Conservation (phyloP, 306 rosid genomes). For the Amphicarpaea edgeworthii region DNA sequence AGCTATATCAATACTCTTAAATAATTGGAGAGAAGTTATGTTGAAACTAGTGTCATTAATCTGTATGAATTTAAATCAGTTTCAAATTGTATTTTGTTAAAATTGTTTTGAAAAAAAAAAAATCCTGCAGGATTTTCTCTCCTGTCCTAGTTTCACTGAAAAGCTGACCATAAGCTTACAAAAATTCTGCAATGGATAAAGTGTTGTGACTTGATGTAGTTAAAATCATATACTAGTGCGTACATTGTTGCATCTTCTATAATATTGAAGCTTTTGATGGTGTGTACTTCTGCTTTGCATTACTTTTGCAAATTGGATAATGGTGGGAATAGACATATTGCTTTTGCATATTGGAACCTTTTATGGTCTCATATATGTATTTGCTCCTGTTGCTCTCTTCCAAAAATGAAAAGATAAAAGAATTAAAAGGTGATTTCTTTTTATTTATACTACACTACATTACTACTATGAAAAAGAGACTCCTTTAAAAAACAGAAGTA, state of each 20-base stretch:
- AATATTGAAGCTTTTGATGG: not conserved
- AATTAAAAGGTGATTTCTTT: no score
- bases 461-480: no score
- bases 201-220: not conserved
- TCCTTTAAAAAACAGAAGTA: no score
- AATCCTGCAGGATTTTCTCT: not conserved
- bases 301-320: not conserved
- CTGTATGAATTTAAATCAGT: not conserved
- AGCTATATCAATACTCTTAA: not conserved
- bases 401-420: no score
- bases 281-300: slow-evolving; percentile 14
- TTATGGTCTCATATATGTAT: not conserved
- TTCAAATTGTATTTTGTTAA: not conserved
- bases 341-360: not conserved
- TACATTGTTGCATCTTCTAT: not conserved
- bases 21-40: not conserved
- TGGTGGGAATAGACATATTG: not conserved
- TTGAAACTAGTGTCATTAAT: not conserved
- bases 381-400: not conserved
- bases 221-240: not conserved
- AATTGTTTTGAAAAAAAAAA: not conserved
- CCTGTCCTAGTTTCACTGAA: slow-evolving; percentile 14
- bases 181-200: not conserved
- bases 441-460: no score
- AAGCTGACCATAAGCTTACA: not conserved